A percentile compares a stretch with the other conserved stretches of the same genome.
phyloP scores from a whole-genome alignment of 208 protist genomes.

The Trypanosoma mega region DNA sequence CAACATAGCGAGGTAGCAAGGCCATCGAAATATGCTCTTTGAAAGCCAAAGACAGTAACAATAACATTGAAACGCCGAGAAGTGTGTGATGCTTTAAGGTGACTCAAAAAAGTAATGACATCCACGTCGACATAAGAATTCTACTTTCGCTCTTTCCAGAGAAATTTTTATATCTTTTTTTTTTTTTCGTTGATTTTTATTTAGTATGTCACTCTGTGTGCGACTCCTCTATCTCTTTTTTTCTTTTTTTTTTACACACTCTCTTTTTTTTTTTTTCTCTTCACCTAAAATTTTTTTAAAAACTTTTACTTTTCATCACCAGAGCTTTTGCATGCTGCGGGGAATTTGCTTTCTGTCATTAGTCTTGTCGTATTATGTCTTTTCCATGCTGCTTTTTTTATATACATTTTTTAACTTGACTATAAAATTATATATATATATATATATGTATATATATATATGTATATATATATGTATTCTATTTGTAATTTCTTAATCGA shows the following conservation, averaged over 20 bases:
- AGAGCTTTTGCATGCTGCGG: slow-evolving; percentile 22
- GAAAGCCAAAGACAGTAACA: background rate
- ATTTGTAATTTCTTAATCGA: background rate
- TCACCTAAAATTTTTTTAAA: slow-evolving; percentile 4
- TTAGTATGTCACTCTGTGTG: background rate
- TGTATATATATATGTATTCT: background rate
- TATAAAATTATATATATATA: slow-evolving; percentile 1
- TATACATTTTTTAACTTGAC: slow-evolving; percentile 3
- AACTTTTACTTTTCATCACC: slow-evolving; percentile 9
- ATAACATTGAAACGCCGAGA: background rate
- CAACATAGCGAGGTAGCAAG: background rate
- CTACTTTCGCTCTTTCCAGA: too few species aligned
- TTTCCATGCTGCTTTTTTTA: background rate
- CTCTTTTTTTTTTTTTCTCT: background rate
- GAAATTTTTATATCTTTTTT: slow-evolving; percentile 10
- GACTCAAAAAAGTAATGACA: too few species aligned
- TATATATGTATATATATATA: background rate
- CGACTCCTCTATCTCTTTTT: slow-evolving; percentile 6
- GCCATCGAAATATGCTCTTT: background rate
- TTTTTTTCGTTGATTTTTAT: background rate
- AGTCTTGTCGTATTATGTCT: too few species aligned
- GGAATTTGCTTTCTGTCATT: too few species aligned
- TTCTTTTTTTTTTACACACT: slow-evolving; percentile 4
- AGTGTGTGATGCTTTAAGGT: too few species aligned
- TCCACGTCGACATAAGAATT: too few species aligned